Evolutionary conservation across 805 yeast species (phyloP).

Genomic region (Pichia sporocuriosa): DNA sequence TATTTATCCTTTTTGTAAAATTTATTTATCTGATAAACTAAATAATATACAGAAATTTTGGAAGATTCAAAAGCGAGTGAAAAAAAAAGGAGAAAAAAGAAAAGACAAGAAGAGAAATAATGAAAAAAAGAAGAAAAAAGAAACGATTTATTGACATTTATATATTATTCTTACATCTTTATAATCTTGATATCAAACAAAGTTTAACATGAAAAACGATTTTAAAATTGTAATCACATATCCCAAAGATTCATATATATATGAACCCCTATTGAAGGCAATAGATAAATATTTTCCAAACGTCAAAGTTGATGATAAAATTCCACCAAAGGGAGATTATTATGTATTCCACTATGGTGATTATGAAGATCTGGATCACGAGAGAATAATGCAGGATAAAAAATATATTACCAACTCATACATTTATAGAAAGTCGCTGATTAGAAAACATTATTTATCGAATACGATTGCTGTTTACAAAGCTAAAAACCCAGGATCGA

Average conservation of each 20-base stretch:
- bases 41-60: too few species aligned
- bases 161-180: background rate
- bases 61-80: too few species aligned
- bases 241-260: constrained; percentile 35
- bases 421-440: constrained; percentile 82
- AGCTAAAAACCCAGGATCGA: constrained; percentile 68
- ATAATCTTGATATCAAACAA: background rate
- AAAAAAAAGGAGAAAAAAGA: too few species aligned
- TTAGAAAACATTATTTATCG: constrained; percentile 84
- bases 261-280: constrained; percentile 36
- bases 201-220: background rate
- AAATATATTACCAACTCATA: constrained; percentile 70
- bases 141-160: too few species aligned
- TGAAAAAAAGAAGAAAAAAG: too few species aligned
- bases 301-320: constrained; percentile 5
- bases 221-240: constrained; percentile 31
- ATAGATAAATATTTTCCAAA: constrained; percentile 20
- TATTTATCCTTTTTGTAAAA: too few species aligned
- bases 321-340: constrained; percentile 21
- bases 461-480: constrained; percentile 69
- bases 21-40: too few species aligned
- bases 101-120: too few species aligned
- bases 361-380: constrained; percentile 82
- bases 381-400: constrained; percentile 38
- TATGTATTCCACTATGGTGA: constrained; percentile 72